phyloP scores from a whole-genome alignment of 257 asterid species.

The Orobanche coerulescens region DNA sequence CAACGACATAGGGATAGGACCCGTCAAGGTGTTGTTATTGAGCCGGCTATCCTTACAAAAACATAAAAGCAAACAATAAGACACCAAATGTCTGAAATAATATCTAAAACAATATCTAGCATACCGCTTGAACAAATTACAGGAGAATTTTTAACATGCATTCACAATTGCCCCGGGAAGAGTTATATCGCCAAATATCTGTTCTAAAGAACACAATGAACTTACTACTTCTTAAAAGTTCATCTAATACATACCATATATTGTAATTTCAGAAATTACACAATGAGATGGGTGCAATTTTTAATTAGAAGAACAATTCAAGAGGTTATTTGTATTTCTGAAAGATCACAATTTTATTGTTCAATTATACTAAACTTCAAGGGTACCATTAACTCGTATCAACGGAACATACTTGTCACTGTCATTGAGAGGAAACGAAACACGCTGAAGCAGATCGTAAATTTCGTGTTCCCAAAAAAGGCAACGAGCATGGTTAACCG shows the following conservation, averaged over 20 bases:
- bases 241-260: not conserved
- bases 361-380: not conserved
- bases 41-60: slow-evolving; percentile 85
- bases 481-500: not conserved
- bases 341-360: not conserved
- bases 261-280: too few relatives aligned
- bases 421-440: not conserved
- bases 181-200: not conserved
- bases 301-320: not conserved
- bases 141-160: not conserved
- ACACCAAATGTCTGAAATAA: slow-evolving; percentile 15
- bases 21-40: slow-evolving; percentile 82
- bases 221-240: not conserved
- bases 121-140: not conserved
- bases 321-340: not conserved
- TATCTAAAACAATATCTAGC: not conserved
- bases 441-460: not conserved
- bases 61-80: slow-evolving; percentile 26
- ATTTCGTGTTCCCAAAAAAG: not conserved
- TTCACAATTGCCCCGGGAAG: not conserved
- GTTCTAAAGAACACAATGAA: not conserved
- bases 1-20: slow-evolving; percentile 65
- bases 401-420: not conserved
- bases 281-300: not conserved
- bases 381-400: not conserved